A percentile compares a stretch with the other conserved stretches of the same genome.
These are phyloP conservation scores for Aspergillus fructus DNA, from an alignment of 2,329 filamentous ascomycete species.

Conservation along the genomic window DNA sequence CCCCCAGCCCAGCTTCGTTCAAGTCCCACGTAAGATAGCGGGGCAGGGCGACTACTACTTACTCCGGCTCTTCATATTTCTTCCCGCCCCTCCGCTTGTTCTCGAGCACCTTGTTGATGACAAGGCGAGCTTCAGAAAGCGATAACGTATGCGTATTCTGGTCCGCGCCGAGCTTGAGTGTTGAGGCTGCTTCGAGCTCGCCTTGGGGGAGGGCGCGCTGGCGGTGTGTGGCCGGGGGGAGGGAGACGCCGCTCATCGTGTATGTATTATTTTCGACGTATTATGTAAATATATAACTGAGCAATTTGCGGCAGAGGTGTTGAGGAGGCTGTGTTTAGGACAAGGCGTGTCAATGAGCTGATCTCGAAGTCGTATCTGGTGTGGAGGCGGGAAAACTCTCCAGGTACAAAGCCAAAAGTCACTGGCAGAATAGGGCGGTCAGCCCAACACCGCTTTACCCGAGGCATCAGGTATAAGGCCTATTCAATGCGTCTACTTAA, in stretches of 20 bases:
- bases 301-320: not conserved
- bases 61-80: conserved; percentile 83
- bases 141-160: conserved; percentile 88
- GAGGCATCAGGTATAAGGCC: not conserved
- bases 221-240: conserved; percentile 40
- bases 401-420: conserved; percentile 5
- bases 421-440: conserved; percentile 26
- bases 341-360: not conserved
- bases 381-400: conserved; percentile 15
- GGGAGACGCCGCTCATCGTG: conserved; percentile 24
- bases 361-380: conserved; percentile 13
- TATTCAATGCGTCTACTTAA: not conserved
- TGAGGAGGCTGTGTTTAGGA: not conserved
- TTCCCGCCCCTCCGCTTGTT: conserved; percentile 77
- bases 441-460: conserved; percentile 4
- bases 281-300: no score
- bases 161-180: conserved; percentile 89
- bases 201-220: conserved; percentile 43
- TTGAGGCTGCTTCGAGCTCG: conserved; percentile 82
- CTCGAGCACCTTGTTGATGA: conserved; percentile 84
- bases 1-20: not conserved
- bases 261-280: not conserved
- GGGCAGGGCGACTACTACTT: conserved; percentile 36
- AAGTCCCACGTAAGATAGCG: not conserved
- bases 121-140: conserved; percentile 84